Evolutionary conservation across 345 rosid genomes (phyloP).

Genomic region (Eucalyptus cloeziana): DNA sequence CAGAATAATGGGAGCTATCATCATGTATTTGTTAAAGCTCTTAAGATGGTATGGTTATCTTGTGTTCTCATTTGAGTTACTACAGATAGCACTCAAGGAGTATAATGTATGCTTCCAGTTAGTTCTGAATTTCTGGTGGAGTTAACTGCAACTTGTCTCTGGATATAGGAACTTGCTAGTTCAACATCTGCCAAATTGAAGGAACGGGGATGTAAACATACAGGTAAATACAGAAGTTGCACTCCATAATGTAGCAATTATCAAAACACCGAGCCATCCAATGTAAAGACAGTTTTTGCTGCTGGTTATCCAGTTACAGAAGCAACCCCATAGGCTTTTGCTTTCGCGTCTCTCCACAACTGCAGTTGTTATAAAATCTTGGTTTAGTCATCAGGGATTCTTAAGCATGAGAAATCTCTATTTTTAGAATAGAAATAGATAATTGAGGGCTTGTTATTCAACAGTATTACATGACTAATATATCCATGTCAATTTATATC

Average conservation of each 20-base stretch:
- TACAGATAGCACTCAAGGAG: background rate
- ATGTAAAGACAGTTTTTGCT: background rate
- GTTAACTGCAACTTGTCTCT: background rate
- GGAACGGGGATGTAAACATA: conserved; percentile 8
- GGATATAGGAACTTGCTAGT: conserved; percentile 14
- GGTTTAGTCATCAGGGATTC: background rate
- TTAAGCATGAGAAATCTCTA: background rate
- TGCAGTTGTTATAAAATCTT: background rate
- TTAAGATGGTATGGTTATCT: conserved; percentile 22
- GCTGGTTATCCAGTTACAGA: background rate
- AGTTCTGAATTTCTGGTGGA: background rate
- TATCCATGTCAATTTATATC: background rate
- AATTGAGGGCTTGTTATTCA: background rate
- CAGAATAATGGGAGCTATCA: conserved; percentile 14
- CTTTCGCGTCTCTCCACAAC: background rate
- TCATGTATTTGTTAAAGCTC: conserved; percentile 25
- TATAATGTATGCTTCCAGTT: background rate
- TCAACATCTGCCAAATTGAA: conserved; percentile 4
- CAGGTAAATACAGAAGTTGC: conserved; percentile 14
- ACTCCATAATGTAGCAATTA: background rate
- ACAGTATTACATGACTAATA: background rate
- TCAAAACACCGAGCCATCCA: background rate
- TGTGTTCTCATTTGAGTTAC: background rate
- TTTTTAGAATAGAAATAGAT: background rate
- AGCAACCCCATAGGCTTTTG: background rate